These are phyloP conservation scores for Omphalea diandra DNA, from an alignment of 441 rosid genomes.

Conservation along the genomic window DNA sequence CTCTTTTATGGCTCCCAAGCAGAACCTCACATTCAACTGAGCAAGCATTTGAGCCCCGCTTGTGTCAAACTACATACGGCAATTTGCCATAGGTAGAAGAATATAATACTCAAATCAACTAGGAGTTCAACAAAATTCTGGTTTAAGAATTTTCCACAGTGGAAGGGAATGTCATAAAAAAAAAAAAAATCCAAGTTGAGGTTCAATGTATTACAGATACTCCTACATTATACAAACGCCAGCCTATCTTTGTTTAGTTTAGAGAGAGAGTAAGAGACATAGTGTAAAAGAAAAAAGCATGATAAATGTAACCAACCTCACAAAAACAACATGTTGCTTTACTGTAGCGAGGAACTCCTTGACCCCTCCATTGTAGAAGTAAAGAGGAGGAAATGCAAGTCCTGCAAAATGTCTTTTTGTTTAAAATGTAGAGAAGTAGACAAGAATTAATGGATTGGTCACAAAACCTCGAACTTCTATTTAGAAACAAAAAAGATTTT, in stretches of 20 bases:
- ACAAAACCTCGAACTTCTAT: conserved; percentile 13
- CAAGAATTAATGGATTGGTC: neutral
- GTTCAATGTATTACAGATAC: neutral
- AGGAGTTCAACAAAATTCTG: neutral
- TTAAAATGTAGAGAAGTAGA: conserved; percentile 14
- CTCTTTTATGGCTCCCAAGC: neutral
- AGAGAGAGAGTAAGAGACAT: neutral
- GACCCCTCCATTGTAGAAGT: conserved; percentile 95
- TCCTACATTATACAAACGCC: neutral
- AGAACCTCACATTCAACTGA: neutral
- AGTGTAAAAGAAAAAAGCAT: neutral
- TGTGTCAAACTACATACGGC: neutral
- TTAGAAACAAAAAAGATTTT: neutral
- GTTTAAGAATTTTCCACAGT: too few species aligned
- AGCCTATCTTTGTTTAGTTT: neutral
- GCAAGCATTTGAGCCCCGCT: neutral
- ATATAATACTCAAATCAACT: neutral
- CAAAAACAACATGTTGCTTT: conserved; percentile 82
- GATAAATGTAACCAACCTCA: conserved; percentile 62
- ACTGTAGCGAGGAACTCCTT: conserved; percentile 83
- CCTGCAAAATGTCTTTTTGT: conserved; percentile 50
- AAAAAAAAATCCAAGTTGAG: too few species aligned
- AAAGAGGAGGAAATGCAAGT: conserved; percentile 90
- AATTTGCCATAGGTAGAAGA: neutral
- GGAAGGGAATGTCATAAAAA: neutral